These are phyloP conservation scores for Candida broadrunensis DNA, from an alignment of 805 yeast genomes.

Conservation along the genomic window DNA sequence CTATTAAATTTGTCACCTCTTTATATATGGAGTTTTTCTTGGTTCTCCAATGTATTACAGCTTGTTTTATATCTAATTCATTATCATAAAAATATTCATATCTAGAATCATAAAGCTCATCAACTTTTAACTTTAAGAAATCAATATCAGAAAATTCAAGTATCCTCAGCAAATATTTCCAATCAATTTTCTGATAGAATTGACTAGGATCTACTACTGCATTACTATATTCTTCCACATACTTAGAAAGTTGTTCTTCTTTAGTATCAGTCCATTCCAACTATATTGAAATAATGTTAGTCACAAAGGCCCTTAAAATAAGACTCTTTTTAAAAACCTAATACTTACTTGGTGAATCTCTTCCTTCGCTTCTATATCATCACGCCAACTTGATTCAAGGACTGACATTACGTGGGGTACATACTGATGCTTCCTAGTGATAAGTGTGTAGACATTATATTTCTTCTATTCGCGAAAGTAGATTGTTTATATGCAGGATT, in stretches of 20 bases:
- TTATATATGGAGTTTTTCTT: conserved; percentile 5
- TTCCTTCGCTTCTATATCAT: background rate
- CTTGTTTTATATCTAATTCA: conserved; percentile 4
- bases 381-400: background rate
- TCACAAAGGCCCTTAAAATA: too few species aligned
- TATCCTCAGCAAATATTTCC: conserved; percentile 11
- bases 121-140: conserved; percentile 16
- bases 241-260: conserved; percentile 11
- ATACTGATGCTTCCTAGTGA: too few species aligned
- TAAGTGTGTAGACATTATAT: too few species aligned
- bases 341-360: background rate
- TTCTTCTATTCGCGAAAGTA: too few species aligned
- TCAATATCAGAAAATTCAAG: conserved; percentile 13
- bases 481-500: too few species aligned
- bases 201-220: conserved; percentile 5
- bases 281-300: conserved; percentile 2
- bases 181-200: conserved; percentile 16
- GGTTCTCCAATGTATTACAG: conserved; percentile 4
- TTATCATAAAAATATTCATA: conserved; percentile 4
- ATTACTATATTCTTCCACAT: conserved; percentile 8
- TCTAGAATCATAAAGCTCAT: conserved; percentile 18
- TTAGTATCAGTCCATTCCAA: conserved; percentile 15
- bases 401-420: background rate
- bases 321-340: background rate
- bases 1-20: conserved; percentile 10